These are phyloP conservation scores for Blastobotrys terrestris DNA, from an alignment of 805 yeast genomes.

Conservation along the genomic window DNA sequence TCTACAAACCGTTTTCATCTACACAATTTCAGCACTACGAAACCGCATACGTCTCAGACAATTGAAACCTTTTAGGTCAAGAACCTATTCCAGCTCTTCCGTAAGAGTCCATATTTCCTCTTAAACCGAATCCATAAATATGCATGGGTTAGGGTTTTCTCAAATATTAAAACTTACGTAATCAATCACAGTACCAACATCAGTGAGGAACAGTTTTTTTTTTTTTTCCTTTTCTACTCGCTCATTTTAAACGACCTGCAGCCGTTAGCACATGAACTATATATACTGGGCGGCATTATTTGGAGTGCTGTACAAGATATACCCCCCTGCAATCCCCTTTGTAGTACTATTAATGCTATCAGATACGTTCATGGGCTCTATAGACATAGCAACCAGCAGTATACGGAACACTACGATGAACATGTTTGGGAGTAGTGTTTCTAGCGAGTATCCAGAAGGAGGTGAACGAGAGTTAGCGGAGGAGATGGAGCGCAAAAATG, in stretches of 20 bases:
- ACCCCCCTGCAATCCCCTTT: not conserved
- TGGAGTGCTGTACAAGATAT: not conserved
- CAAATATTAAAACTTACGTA: too few species aligned
- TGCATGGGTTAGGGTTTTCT: too few species aligned
- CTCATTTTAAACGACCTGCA: not conserved
- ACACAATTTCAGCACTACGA: too few species aligned
- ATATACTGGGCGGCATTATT: not conserved
- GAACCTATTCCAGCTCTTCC: too few species aligned
- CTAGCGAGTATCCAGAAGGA: constrained; percentile 7
- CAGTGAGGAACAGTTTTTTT: not conserved
- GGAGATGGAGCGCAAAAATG: constrained; percentile 25
- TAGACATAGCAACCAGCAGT: constrained; percentile 28
- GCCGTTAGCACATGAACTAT: not conserved
- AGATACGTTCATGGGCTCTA: constrained; percentile 30
- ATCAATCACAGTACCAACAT: not conserved
- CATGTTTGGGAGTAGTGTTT: constrained; percentile 10
- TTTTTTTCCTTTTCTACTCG: not conserved
- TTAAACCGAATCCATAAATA: too few species aligned
- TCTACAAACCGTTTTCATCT: too few species aligned
- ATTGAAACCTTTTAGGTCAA: too few species aligned
- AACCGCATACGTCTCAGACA: too few species aligned
- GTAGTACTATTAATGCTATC: constrained; percentile 21
- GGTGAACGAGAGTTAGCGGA: not conserved
- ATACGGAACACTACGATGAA: constrained; percentile 24
- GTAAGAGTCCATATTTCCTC: too few species aligned